Evolutionary conservation across 495 filamentous ascomycete species (phyloP).

Genomic region (Lophiotrema nucula): DNA sequence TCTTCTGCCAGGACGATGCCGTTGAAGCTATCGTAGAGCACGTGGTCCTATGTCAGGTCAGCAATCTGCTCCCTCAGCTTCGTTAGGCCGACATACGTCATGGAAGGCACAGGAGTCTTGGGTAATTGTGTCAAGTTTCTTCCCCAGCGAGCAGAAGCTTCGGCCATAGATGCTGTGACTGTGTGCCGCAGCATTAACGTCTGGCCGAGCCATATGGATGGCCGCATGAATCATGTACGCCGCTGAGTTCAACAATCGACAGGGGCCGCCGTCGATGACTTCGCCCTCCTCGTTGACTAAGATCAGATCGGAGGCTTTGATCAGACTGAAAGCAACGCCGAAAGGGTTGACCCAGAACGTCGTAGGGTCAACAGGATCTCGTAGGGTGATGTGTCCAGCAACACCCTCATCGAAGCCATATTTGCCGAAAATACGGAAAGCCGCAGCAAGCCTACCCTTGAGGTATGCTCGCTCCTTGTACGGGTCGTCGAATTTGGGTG

Average conservation of each 20-base stretch:
- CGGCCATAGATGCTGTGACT: slow-evolving; percentile 70
- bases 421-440: slow-evolving; percentile 69
- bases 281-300: slow-evolving; percentile 63
- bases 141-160: slow-evolving; percentile 65
- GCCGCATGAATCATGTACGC: slow-evolving; percentile 49
- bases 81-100: slow-evolving; percentile 22
- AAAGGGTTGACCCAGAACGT: slow-evolving; percentile 84
- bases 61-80: neutral
- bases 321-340: slow-evolving; percentile 66
- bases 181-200: slow-evolving; percentile 71
- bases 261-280: slow-evolving; percentile 65
- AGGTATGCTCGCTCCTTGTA: slow-evolving; percentile 63
- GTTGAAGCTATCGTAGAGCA: slow-evolving; percentile 64
- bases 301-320: slow-evolving; percentile 70
- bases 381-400: slow-evolving; percentile 44
- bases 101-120: slow-evolving; percentile 48
- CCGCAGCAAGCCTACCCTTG: slow-evolving; percentile 64
- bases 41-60: slow-evolving; percentile 51
- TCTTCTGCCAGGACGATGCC: slow-evolving; percentile 70
- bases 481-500: slow-evolving; percentile 60
- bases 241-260: slow-evolving; percentile 64
- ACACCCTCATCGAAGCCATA: slow-evolving; percentile 63
- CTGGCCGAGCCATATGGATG: slow-evolving; percentile 67
- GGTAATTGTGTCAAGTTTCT: slow-evolving; percentile 64
- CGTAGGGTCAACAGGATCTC: slow-evolving; percentile 65